Base-by-base conservation (phyloP, 179 eudicot species). In the Gypsophila paniculata region DNA sequence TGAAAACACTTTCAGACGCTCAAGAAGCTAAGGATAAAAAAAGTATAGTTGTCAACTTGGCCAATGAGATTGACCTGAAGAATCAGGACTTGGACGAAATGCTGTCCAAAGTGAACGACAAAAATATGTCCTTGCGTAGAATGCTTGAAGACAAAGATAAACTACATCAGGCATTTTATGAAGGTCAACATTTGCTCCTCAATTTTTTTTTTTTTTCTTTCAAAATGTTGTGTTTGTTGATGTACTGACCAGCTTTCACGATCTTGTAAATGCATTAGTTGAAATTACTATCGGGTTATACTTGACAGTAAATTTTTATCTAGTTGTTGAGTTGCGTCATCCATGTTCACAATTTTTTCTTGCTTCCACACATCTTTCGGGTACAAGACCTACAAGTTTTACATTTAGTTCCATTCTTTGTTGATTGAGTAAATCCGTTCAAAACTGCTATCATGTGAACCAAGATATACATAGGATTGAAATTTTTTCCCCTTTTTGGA, bases 91-190 rank as follows among this genome's bases (percentile, higher is more conserved):
- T 87, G 48, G 82, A 81, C 21, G 87, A 79, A 72, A 62, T 87
- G 81, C 84, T 80, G 61, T 68, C 73, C 26, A 81, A 85, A 75
- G 72, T 75, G 60, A 72, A 79, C 72, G 85, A 78, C 66, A 80
- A 80, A 68, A 58, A 70, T 11, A 55, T 79, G 69, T 79, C 81
- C 2, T 74, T 79, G 25, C 66, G 49, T 38, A 75, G 72, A 55
- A 61, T 79, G 74, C 85, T 86, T 8, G 66, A 61, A 34, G 86
- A 85, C 60, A 86, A 78, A 72, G 89, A 80, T 75, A 65, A 74
- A 72, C 62, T 85, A 75, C 80, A 71, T 54, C 79, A 75, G 67
- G 76, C 77, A 38, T 81, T 75, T 65, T 73, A 64, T 69, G 86
- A 85, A 68, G 85, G 90, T 93, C 73, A 42, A 49, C 70, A 60